A percentile compares a stretch with the other conserved stretches of the same genome.
Evolutionary conservation across 1,139 yeast genomes (phyloP).

Genomic region (Blastobotrys raffinosifermentans): DNA sequence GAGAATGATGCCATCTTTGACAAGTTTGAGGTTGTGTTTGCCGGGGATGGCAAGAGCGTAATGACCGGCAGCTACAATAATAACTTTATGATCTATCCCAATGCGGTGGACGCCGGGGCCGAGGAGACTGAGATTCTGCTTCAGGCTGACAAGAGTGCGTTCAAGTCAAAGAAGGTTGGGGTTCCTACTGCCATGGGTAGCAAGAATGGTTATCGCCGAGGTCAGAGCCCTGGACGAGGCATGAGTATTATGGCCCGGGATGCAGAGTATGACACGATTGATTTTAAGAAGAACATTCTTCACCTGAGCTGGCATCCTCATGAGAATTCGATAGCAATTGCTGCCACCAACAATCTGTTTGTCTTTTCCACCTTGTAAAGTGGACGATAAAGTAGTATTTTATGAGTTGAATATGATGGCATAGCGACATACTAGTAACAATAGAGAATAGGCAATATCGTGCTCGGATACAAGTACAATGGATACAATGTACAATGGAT

Average conservation of each 20-base stretch:
- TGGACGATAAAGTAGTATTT: not conserved
- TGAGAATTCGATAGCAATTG: conserved; percentile 95
- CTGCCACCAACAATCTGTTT: conserved; percentile 83
- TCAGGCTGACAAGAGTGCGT: conserved; percentile 97
- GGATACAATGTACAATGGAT: too few relatives aligned
- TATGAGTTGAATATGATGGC: too few relatives aligned
- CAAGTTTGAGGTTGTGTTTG: conserved; percentile 92
- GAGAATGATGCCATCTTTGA: conserved; percentile 98
- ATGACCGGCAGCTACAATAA: conserved; percentile 98
- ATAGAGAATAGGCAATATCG: too few relatives aligned
- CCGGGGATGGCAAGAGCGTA: conserved; percentile 87
- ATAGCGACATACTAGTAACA: not conserved
- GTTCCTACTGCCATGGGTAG: conserved; percentile 31
- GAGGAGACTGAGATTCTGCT: conserved; percentile 72
- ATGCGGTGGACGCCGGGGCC: conserved; percentile 47
- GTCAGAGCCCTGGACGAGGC: conserved; percentile 21
- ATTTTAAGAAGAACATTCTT: conserved; percentile 89
- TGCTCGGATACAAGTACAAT: too few relatives aligned
- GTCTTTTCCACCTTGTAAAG: conserved; percentile 35
- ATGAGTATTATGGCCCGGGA: conserved; percentile 34
- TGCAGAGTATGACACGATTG: conserved; percentile 76
- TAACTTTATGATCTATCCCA: conserved; percentile 94
- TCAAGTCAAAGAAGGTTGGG: conserved; percentile 67
- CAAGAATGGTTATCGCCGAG: conserved; percentile 13
- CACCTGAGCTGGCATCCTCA: conserved; percentile 98